Evolutionary conservation across 2,329 filamentous ascomycete species (phyloP).

Genomic region (Colletotrichum orchidophilum): DNA sequence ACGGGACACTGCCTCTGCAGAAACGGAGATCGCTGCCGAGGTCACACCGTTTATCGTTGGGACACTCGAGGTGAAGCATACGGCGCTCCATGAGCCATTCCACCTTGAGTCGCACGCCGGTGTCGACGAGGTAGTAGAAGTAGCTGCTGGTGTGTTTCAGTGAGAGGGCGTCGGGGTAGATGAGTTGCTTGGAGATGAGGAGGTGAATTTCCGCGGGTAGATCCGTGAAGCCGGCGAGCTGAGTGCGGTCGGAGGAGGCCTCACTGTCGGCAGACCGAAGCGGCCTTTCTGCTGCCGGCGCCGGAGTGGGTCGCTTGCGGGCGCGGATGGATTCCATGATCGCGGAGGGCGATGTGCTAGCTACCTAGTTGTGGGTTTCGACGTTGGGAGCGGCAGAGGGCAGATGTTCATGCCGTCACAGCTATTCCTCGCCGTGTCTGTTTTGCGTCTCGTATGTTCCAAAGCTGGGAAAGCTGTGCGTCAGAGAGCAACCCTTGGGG

Average conservation of each 20-base stretch:
- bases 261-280: not conserved
- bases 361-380: not conserved
- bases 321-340: conserved; percentile 5
- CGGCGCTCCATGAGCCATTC: conserved; percentile 75
- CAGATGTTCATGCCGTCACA: not conserved
- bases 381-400: not conserved
- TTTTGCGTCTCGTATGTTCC: not conserved
- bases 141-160: conserved; percentile 73
- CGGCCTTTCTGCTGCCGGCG: not conserved
- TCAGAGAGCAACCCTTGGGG: not conserved
- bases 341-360: not conserved
- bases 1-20: conserved; percentile 69
- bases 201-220: conserved; percentile 76
- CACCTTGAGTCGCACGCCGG: conserved; percentile 72
- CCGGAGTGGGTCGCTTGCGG: conserved; percentile 16
- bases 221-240: conserved; percentile 49
- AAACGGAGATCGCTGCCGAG: conserved; percentile 68
- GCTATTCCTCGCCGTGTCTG: not conserved
- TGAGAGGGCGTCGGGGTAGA: conserved; percentile 76
- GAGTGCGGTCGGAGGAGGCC: not conserved
- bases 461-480: not conserved
- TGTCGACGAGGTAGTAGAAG: conserved; percentile 72
- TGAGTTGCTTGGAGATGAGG: conserved; percentile 66
- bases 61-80: conserved; percentile 71
- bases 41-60: conserved; percentile 66